Evolutionary conservation across 768 basidiomycete genomes (phyloP).

Genomic region (Paxillus rubicundulus): DNA sequence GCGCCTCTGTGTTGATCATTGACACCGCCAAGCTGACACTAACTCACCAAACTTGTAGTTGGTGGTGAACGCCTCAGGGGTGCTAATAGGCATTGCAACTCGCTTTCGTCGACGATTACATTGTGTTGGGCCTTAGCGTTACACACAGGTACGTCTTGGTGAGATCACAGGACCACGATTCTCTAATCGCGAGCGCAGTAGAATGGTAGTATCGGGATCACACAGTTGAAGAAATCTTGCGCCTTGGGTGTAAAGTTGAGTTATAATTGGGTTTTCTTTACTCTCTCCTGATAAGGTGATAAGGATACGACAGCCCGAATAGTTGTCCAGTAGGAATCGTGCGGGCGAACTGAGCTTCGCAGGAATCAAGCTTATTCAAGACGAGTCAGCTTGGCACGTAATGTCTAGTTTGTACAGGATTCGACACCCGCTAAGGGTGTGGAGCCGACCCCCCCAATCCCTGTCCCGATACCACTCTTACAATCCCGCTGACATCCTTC

Average conservation of each 20-base stretch:
- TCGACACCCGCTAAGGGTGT: conserved; percentile 30
- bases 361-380: conserved; percentile 29
- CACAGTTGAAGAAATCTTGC: conserved; percentile 2
- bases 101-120: background rate
- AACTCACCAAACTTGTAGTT: conserved; percentile 1
- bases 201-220: conserved; percentile 5
- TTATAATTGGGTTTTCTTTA: conserved; percentile 21
- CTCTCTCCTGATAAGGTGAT: conserved; percentile 22
- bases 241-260: conserved; percentile 4
- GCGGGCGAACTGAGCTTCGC: conserved; percentile 10
- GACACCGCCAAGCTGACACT: conserved; percentile 8
- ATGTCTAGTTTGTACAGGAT: conserved; percentile 35
- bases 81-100: conserved; percentile 4
- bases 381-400: conserved; percentile 44
- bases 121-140: background rate
- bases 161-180: no score
- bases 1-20: background rate
- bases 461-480: conserved; percentile 26
- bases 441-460: conserved; percentile 46
- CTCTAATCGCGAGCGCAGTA: background rate
- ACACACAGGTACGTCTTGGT: background rate
- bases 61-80: conserved; percentile 17
- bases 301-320: conserved; percentile 14
- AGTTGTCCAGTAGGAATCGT: conserved; percentile 15
- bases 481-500: conserved; percentile 30